Base-by-base conservation (phyloP, 2,329 filamentous ascomycete species). In the Penicillium hordei region DNA sequence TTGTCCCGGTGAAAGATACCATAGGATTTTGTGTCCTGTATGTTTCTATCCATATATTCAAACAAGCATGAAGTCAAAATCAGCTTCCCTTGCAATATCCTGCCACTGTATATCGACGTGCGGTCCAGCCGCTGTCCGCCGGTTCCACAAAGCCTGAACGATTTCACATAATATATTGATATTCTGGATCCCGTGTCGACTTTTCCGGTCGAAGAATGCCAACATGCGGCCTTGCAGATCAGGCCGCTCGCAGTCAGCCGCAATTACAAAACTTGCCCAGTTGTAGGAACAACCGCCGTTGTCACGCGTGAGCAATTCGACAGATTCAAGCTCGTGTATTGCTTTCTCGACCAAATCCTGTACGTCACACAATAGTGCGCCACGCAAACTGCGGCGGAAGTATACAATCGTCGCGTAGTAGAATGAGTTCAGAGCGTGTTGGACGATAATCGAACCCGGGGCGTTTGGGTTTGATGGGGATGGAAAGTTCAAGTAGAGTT, bases 331-430 rank as follows among this genome's bases (percentile, higher is more conserved):
- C 25, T 74, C 69, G 17, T 59, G 33, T 0, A 75, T 61, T 0
- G 70, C 73, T 21, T 66, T 67, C 43, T 69, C 69, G 3, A 75
- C 70, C 8, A 75, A 61, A 12, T 65, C 62, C 45, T 75, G 73
- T 4, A 75, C 60, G 1, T 66, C 52, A 4, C 45, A 59, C 0
- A 72, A 54, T 0, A 59, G 52, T 2, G 62, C 63, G 3, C 59
- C 63, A 1, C 71, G 69, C 6, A 75, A 59, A 4, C 64, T 67
- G n/a, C 72, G 71, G 48, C 71, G 68, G 57, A 74, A 75, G 40
- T 70, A 73, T 9, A 75, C 67, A 4, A 75, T 66, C 2, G 63
- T 64, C 1, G 72, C 72, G 31, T 74, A 75, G 61, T 75, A 75
- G 55, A 75, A 75, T 5, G 70, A 69, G 51, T 72, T 70, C 8